Evolutionary conservation across 768 basidiomycete genomes (phyloP), one percentile per base, ranked within the genome.

Genomic region (Lactarius indigo): DNA sequence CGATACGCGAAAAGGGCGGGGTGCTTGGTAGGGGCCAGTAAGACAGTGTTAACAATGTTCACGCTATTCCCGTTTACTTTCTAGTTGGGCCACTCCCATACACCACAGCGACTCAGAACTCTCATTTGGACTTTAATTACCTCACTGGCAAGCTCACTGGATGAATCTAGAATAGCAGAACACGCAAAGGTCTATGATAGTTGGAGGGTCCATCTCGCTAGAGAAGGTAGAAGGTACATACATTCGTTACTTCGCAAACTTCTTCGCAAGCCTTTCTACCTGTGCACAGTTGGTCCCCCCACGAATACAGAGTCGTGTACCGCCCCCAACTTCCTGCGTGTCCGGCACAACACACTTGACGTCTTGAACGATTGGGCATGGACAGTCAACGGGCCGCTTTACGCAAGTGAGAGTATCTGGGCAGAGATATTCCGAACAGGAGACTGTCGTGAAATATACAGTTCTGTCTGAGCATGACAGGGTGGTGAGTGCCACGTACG

Each of bases 311-410:
- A 92, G 74, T 3, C 90, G 84, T 0, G 90, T 88, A 15, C 83
- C 86, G 18, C 82, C 81, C 7, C 78, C 78, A 39, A 77, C 76
- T 50, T 84, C 83, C 59, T 78, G 81, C 55, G 76, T 75, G 71
- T 92, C 91, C 5, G 90, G 89, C 54, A 93, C 80, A 18, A 85
- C 74, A 73, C 92, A 94, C 74, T 88, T 92, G 72, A 91, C 79
- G 71, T 94, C 92, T 73, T 92, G 84, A 9, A 81, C 78, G 72
- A 87, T 81, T 5, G 91, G 90, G 75, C 92, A 94, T 1, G 92
- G 90, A 71, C 92, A 94, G 52, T 90, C 84, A n/a, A 78, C 75
- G 1, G 83, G 88, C 57, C 76, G 77, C 2, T 76, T 69, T 12
- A 89, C 91, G 69, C 92, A 94, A 63, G 85, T 83, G 56, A 92